A percentile compares a stretch with the other conserved stretches of the same genome.
Conservation (phyloP, 116 monocot genomes). For the Posidonia oceanica region DNA sequence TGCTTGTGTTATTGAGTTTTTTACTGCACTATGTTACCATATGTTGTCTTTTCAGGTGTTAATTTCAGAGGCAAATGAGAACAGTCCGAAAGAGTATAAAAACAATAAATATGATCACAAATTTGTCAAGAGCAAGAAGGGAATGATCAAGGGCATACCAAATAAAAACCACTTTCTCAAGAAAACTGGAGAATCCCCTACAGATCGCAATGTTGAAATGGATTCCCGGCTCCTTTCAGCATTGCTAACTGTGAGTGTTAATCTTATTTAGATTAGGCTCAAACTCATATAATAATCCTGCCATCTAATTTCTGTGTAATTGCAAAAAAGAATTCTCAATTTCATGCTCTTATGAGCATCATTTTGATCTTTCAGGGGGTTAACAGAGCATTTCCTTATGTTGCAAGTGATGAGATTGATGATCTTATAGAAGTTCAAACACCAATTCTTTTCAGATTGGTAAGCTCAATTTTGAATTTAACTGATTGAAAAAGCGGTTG, state of each 20-base stretch:
- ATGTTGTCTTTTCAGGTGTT: constrained; percentile 46
- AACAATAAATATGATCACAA: constrained; percentile 21
- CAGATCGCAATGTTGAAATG: constrained; percentile 64
- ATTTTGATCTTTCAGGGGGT: constrained; percentile 53
- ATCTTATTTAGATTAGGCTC: neutral
- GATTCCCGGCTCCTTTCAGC: constrained; percentile 85
- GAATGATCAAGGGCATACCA: constrained; percentile 17
- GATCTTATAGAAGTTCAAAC: constrained; percentile 89
- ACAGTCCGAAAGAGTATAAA: constrained; percentile 15
- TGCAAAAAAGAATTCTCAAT: neutral
- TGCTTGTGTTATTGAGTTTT: neutral
- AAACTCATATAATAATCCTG: neutral
- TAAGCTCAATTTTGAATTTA: constrained; percentile 15
- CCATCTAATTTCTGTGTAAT: neutral
- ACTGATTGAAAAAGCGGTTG: too few relatives aligned
- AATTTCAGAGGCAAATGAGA: constrained; percentile 32
- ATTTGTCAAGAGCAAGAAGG: constrained; percentile 18
- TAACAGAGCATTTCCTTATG: constrained; percentile 95
- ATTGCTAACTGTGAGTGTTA: constrained; percentile 59
- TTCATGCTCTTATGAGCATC: neutral
- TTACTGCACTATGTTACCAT: neutral
- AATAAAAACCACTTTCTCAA: constrained; percentile 10
- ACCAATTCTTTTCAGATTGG: constrained; percentile 85
- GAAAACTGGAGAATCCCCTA: constrained; percentile 16
- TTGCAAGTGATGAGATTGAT: constrained; percentile 90